These are phyloP conservation scores for Dimargaris cristalligena DNA, from an alignment of 192 early-diverging fungal genomes.

Conservation along the genomic window DNA sequence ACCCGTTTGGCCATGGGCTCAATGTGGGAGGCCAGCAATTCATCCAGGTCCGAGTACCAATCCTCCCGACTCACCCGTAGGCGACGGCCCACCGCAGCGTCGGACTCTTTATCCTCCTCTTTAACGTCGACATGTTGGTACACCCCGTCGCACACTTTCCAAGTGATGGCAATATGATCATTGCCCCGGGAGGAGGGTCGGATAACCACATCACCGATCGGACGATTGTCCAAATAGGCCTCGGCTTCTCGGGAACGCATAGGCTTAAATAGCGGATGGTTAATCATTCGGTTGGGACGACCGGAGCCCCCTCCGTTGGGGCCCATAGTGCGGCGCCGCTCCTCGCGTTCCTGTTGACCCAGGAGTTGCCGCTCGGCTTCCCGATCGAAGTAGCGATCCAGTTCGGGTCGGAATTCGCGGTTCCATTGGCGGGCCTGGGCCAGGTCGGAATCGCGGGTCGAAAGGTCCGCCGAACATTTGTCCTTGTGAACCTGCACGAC, in stretches of 20 bases:
- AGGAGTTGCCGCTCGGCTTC: conserved; percentile 23
- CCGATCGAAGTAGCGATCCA: conserved; percentile 46
- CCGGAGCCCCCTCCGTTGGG: conserved; percentile 11
- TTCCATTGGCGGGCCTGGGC: conserved; percentile 22
- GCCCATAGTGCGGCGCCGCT: neutral
- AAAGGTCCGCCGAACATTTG: conserved; percentile 56
- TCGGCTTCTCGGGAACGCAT: conserved; percentile 55
- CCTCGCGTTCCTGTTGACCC: conserved; percentile 17
- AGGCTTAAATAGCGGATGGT: conserved; percentile 73
- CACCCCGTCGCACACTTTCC: conserved; percentile 74
- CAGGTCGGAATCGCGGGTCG: conserved; percentile 42
- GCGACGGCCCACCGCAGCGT: conserved; percentile 45
- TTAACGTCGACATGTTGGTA: conserved; percentile 69
- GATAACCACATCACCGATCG: conserved; percentile 65
- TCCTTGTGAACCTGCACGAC: conserved; percentile 70
- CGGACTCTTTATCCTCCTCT: conserved; percentile 41
- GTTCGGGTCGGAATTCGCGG: conserved; percentile 21
- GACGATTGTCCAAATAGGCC: conserved; percentile 44
- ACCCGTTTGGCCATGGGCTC: conserved; percentile 64
- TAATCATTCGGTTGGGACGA: conserved; percentile 40
- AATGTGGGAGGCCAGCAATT: conserved; percentile 76
- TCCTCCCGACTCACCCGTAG: conserved; percentile 43
- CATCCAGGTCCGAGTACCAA: conserved; percentile 75
- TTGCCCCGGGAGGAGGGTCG: conserved; percentile 78
- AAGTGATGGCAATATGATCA: conserved; percentile 80